Evolutionary conservation across 768 basidiomycete species (phyloP).

Genomic region (Boletus tomentosulus): DNA sequence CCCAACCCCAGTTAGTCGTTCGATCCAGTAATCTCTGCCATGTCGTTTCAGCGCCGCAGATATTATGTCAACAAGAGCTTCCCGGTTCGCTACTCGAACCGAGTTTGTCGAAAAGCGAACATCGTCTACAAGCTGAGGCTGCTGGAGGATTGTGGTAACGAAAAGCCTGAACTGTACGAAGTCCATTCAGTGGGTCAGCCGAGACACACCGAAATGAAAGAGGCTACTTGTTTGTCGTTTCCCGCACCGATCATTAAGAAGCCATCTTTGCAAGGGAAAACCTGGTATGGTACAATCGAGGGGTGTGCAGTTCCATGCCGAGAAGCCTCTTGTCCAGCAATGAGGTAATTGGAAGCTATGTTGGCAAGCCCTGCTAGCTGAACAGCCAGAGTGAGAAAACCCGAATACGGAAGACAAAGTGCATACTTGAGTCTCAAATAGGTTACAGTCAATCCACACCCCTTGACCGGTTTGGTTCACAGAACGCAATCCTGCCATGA

Average conservation of each 20-base stretch:
- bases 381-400: not conserved
- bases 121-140: slow-evolving; percentile 56
- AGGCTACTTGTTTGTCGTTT: slow-evolving; percentile 73
- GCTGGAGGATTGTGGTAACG: slow-evolving; percentile 55
- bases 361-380: slow-evolving; percentile 90
- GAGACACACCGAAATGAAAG: slow-evolving; percentile 2
- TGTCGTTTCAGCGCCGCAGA: slow-evolving; percentile 53
- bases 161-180: slow-evolving; percentile 63
- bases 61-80: slow-evolving; percentile 65
- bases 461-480: slow-evolving; percentile 82
- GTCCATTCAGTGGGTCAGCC: slow-evolving; percentile 10
- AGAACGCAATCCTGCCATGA: slow-evolving; percentile 85
- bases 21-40: slow-evolving; percentile 70
- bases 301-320: slow-evolving; percentile 93
- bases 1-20: slow-evolving; percentile 73
- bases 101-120: slow-evolving; percentile 69
- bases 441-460: slow-evolving; percentile 86
- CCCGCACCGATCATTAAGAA: slow-evolving; percentile 94
- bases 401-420: not conserved
- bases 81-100: slow-evolving; percentile 71
- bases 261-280: slow-evolving; percentile 81
- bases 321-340: slow-evolving; percentile 75
- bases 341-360: slow-evolving; percentile 90
- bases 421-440: slow-evolving; percentile 85
- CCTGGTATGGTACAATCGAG: slow-evolving; percentile 91